These are phyloP conservation scores for Phytophthora sp. DNA, from an alignment of 352 stramenopile species.

Conservation along the genomic window DNA sequence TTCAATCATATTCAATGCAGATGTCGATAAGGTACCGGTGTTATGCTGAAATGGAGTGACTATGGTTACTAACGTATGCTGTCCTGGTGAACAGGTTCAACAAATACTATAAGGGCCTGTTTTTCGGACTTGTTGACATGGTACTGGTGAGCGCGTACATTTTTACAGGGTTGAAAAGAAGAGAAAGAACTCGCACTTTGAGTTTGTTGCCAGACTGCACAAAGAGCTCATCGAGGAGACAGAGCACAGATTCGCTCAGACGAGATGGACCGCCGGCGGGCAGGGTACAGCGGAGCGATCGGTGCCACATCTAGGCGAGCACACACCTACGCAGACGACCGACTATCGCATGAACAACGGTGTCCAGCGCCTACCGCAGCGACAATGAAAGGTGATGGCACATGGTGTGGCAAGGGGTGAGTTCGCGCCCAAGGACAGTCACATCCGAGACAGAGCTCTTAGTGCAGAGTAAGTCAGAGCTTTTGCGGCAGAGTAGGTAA, in stretches of 20 bases:
- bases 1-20: too few relatives aligned
- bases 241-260: not conserved
- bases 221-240: not conserved
- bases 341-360: not conserved
- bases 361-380: not conserved
- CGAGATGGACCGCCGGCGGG: not conserved
- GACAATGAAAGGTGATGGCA: conserved; percentile 3
- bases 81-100: not conserved
- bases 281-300: not conserved
- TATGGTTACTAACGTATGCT: not conserved
- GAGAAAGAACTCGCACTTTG: conserved; percentile 4
- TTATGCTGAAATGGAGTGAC: not conserved
- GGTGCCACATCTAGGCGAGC: not conserved
- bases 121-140: too few relatives aligned
- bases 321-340: not conserved
- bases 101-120: not conserved
- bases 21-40: not conserved
- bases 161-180: not conserved
- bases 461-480: not conserved
- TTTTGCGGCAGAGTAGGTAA: not conserved
- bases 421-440: conserved; percentile 2
- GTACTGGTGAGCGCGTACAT: not conserved
- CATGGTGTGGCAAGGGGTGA: conserved; percentile 1
- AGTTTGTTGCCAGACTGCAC: not conserved
- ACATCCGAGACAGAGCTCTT: not conserved